Conservation (phyloP, 139 green algal species). For the Chlorella sp. region DNA sequence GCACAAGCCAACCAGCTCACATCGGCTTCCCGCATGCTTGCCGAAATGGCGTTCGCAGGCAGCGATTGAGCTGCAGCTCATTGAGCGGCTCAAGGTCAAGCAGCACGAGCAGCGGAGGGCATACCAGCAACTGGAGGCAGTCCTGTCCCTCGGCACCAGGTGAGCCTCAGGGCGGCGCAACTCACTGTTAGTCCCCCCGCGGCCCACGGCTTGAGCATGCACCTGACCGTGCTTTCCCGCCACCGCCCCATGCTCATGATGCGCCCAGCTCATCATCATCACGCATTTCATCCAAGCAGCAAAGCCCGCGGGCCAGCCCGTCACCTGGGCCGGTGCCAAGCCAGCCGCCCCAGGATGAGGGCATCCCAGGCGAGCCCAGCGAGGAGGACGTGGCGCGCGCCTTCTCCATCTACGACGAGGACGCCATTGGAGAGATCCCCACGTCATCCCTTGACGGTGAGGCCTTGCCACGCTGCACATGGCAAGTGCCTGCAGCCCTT, state of each 20-base stretch:
- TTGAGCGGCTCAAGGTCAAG: slow-evolving; percentile 60
- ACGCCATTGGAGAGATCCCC: slow-evolving; percentile 38
- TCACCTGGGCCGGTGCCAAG: slow-evolving; percentile 5
- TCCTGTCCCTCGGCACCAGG: slow-evolving; percentile 23
- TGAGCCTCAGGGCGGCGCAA: no score
- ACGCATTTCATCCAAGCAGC: not conserved
- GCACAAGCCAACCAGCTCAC: no score
- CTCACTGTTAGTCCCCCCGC: no score
- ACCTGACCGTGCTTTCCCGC: no score
- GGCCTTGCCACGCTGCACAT: no score
- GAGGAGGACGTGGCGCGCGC: slow-evolving; percentile 50
- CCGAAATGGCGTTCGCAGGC: no score
- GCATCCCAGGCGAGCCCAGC: slow-evolving; percentile 24
- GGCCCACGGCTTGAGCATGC: no score
- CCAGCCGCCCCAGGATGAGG: not conserved
- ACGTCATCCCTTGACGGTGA: not conserved
- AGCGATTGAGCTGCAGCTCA: slow-evolving; percentile 58
- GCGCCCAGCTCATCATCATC: not conserved
- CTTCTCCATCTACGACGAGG: slow-evolving; percentile 46
- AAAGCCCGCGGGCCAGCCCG: slow-evolving; percentile 2
- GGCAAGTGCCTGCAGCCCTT: no score
- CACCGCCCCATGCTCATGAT: no score
- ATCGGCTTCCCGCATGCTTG: no score
- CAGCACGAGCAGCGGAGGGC: slow-evolving; percentile 53
- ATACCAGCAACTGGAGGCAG: slow-evolving; percentile 56